These are phyloP conservation scores for Tetrapisispora phaffii DNA, from an alignment of 805 yeast species.

Conservation along the genomic window DNA sequence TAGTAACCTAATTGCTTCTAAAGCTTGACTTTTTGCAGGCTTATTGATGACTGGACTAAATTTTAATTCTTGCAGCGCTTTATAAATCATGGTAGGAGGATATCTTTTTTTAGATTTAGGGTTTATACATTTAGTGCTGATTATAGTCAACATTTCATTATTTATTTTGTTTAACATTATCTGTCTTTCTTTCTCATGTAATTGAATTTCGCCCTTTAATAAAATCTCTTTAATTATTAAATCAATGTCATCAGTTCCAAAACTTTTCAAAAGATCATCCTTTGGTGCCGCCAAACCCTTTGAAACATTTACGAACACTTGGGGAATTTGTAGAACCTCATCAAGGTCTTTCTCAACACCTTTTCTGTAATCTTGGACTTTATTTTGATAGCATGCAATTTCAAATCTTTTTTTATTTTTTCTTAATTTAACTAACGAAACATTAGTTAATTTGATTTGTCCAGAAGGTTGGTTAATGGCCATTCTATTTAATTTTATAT, in stretches of 20 bases:
- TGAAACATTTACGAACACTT: constrained; percentile 83
- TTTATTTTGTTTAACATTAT: constrained; percentile 62
- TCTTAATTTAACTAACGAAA: constrained; percentile 81
- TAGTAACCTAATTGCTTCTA: constrained; percentile 77
- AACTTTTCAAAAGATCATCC: constrained; percentile 65
- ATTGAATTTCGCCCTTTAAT: constrained; percentile 86
- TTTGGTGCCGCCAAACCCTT: constrained; percentile 89
- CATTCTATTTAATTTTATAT: too few relatives aligned
- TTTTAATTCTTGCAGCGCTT: constrained; percentile 67
- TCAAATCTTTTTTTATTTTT: constrained; percentile 89
- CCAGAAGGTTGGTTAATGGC: constrained; percentile 78
- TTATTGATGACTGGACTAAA: constrained; percentile 67
- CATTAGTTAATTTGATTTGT: constrained; percentile 87
- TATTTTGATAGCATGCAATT: constrained; percentile 92
- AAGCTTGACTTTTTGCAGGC: constrained; percentile 77
- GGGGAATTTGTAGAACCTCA: constrained; percentile 94
- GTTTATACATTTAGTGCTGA: constrained; percentile 84
- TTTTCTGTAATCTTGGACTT: constrained; percentile 85
- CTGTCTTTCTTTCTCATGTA: constrained; percentile 86
- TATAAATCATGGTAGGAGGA: constrained; percentile 89
- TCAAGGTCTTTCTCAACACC: constrained; percentile 75
- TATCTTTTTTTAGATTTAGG: constrained; percentile 84
- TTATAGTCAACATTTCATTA: constrained; percentile 72
- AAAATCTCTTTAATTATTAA: constrained; percentile 71
- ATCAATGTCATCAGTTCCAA: constrained; percentile 69